Evolutionary conservation across 1,284 basidiomycete species (phyloP), one percentile per base, ranked within the genome.

Genomic region (Irpex rosettiformis): DNA sequence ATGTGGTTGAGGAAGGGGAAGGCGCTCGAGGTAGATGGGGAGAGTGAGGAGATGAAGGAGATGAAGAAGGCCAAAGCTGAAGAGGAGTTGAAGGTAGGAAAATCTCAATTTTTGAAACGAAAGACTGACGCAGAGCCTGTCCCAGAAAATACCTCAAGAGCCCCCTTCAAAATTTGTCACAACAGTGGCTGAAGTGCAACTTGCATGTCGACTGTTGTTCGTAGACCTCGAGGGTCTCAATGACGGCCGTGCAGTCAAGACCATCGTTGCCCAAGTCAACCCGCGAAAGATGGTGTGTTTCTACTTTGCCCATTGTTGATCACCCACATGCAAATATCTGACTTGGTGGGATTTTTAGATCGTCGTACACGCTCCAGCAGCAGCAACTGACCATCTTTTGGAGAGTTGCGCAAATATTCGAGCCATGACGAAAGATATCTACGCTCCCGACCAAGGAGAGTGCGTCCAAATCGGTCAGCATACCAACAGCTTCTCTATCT

Each of bases 201-300:
- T 98, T 30, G 83, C 86, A 22, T 98, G 97, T 67, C 85, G 88
- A 4, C 74, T 98, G 16, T 82, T 95, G 25, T 98, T 91, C 65
- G 86, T 99, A 56, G 97, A 99, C 69, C 88, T 99, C 84, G 94
- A 96, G 65, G 97, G 97, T 27, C 75, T 97, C 58, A 96, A 95
- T 69, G 97, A 99, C 68, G 96, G 96, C 1, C 88, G 96, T 61
- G 95, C 97, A 4, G 88, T 98, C 62, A 98, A 98, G 74, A 96
- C 93, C 0, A 96, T 99, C 62, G 88, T 99, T 10, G 93, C 96
- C 2, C 94, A 98, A 76, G 86, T 99, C 57, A 95, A 97, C 69
- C 97, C 97, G 25, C 84, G 97, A 18, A 96, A 95, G 77, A 87
- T 97, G 82, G 94, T 93, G 59, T 59, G 79, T 54, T 3, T 8